Evolutionary conservation across 208 protist species (phyloP).

Genomic region (Leishmania mexicana): DNA sequence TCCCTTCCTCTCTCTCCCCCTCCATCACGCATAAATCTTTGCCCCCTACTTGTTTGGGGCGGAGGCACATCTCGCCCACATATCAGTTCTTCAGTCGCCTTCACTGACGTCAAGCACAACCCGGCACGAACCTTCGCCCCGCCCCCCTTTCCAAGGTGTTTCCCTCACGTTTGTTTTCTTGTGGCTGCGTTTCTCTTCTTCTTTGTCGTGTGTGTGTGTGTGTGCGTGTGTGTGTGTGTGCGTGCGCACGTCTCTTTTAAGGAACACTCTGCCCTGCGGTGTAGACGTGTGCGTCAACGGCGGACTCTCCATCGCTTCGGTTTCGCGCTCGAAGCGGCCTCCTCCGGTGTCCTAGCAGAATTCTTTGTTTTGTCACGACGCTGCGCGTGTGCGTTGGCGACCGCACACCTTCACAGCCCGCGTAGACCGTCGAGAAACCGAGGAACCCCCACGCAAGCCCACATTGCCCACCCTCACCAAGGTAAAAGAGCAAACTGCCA

Average conservation of each 20-base stretch:
- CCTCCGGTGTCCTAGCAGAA: not conserved
- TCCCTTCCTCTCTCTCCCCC: not conserved
- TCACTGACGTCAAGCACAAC: not conserved
- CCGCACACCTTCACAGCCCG: not conserved
- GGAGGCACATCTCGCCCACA: not conserved
- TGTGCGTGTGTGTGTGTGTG: not conserved
- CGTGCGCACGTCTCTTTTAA: not conserved
- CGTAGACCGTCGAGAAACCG: not conserved
- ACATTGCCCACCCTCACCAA: not conserved
- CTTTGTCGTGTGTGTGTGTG: not conserved
- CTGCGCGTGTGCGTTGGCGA: not conserved
- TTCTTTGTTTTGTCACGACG: not conserved
- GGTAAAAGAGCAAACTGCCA: too few relatives aligned
- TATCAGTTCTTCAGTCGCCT: not conserved
- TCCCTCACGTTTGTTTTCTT: constrained; percentile 9
- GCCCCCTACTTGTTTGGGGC: not conserved
- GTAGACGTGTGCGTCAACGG: not conserved
- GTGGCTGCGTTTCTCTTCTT: not conserved
- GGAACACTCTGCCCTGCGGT: not conserved
- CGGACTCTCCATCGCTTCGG: not conserved
- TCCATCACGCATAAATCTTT: too few relatives aligned
- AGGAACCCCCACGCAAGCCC: not conserved
- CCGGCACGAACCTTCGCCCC: not conserved
- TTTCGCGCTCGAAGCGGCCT: not conserved
- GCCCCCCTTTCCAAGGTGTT: constrained; percentile 1